These are phyloP conservation scores for Luvunga scandens DNA, from an alignment of 345 rosid genomes.

Conservation along the genomic window DNA sequence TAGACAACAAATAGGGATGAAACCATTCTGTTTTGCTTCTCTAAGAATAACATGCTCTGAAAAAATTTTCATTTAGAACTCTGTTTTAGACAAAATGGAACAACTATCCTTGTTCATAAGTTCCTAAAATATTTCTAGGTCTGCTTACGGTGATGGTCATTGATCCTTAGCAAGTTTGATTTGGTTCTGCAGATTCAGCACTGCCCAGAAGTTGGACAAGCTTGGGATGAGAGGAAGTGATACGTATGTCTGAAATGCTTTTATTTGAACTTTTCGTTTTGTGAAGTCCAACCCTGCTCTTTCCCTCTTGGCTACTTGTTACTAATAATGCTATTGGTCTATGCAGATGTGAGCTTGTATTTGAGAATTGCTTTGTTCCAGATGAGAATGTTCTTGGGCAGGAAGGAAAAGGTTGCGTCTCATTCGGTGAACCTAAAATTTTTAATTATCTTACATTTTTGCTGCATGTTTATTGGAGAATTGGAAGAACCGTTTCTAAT, in stretches of 20 bases:
- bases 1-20: neutral
- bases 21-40: neutral
- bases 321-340: conserved; percentile 34
- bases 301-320: conserved; percentile 10
- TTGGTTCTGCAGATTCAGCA: conserved; percentile 68
- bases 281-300: conserved; percentile 6
- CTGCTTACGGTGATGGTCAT: neutral
- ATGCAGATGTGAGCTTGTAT: conserved; percentile 90
- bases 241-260: conserved; percentile 51
- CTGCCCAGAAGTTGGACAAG: conserved; percentile 96
- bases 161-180: conserved; percentile 9
- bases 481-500: neutral
- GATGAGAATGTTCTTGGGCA: conserved; percentile 81
- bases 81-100: neutral
- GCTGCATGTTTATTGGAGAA: neutral
- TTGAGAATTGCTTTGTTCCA: conserved; percentile 86
- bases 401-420: conserved; percentile 84
- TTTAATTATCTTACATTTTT: neutral
- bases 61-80: neutral
- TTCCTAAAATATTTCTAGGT: neutral
- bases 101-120: neutral
- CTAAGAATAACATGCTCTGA: neutral
- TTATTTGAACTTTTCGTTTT: conserved; percentile 17
- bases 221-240: conserved; percentile 99
- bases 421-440: conserved; percentile 20